These are phyloP conservation scores for Colletotrichum tofieldiae DNA, from an alignment of 2,329 filamentous ascomycete species.

Conservation along the genomic window DNA sequence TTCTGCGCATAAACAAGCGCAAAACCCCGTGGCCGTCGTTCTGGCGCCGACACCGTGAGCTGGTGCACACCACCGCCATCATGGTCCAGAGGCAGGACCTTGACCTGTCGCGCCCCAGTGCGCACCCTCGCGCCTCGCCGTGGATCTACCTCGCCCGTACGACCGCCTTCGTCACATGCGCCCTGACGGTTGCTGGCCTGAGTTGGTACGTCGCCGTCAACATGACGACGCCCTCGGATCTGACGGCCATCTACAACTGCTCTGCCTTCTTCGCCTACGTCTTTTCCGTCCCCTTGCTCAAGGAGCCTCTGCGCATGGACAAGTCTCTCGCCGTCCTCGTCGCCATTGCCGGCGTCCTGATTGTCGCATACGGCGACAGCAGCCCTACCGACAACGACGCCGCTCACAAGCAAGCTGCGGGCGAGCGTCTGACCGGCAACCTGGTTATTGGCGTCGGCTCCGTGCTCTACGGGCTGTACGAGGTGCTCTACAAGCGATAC, in stretches of 20 bases:
- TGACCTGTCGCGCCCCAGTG: slow-evolving; percentile 68
- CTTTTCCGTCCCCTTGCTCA: slow-evolving; percentile 91
- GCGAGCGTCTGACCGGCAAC: slow-evolving; percentile 85
- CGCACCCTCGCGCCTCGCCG: slow-evolving; percentile 58
- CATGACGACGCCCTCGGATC: slow-evolving; percentile 90
- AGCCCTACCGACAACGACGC: slow-evolving; percentile 63
- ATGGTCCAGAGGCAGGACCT: slow-evolving; percentile 90
- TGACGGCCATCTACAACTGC: slow-evolving; percentile 99
- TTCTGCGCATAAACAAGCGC: slow-evolving; percentile 85
- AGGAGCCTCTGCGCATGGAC: slow-evolving; percentile 85
- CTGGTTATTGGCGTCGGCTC: slow-evolving; percentile 92
- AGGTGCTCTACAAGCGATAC: slow-evolving; percentile 94
- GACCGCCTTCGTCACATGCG: slow-evolving; percentile 86
- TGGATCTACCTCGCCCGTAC: slow-evolving; percentile 82
- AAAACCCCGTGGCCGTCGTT: slow-evolving; percentile 86
- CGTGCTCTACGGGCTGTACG: slow-evolving; percentile 95
- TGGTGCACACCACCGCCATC: slow-evolving; percentile 71
- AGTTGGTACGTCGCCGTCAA: slow-evolving; percentile 98
- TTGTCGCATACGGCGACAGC: slow-evolving; percentile 94
- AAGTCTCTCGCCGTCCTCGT: slow-evolving; percentile 91
- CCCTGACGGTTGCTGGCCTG: slow-evolving; percentile 90
- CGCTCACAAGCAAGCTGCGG: slow-evolving; percentile 63
- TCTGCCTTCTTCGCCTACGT: slow-evolving; percentile 99
- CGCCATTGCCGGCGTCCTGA: slow-evolving; percentile 89
- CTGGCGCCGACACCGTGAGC: slow-evolving; percentile 77